Conservation (phyloP, 257 asterid genomes). For the Anisodus acutangulus region DNA sequence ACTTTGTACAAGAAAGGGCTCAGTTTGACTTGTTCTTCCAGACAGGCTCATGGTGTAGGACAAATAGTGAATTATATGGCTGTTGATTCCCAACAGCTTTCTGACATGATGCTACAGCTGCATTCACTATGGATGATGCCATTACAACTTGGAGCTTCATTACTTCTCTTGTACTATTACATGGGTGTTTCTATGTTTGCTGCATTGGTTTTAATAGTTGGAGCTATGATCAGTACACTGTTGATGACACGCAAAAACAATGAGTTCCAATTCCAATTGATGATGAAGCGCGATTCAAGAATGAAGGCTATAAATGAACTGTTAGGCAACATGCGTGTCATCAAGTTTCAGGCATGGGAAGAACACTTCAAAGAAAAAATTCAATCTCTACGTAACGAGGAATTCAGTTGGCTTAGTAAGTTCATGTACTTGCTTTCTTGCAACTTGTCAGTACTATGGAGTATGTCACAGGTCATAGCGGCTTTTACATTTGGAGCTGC, state of each 20-base stretch:
- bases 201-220: slow-evolving; percentile 45
- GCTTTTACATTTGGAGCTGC: slow-evolving; percentile 60
- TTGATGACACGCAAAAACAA: slow-evolving; percentile 43
- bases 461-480: slow-evolving; percentile 48
- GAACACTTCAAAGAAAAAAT: slow-evolving; percentile 59
- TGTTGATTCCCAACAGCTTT: slow-evolving; percentile 67
- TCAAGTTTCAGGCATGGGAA: slow-evolving; percentile 87
- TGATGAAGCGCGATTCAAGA: slow-evolving; percentile 62
- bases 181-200: slow-evolving; percentile 55
- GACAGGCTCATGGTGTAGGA: slow-evolving; percentile 78
- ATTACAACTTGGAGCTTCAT: slow-evolving; percentile 55
- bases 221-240: slow-evolving; percentile 39
- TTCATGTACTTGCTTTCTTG: slow-evolving; percentile 45
- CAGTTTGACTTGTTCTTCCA: slow-evolving; percentile 53
- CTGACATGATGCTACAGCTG: slow-evolving; percentile 62
- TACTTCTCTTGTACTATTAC: slow-evolving; percentile 52
- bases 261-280: slow-evolving; percentile 51
- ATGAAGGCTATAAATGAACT: slow-evolving; percentile 67
- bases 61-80: slow-evolving; percentile 84
- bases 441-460: slow-evolving; percentile 57
- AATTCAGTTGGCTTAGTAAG: slow-evolving; percentile 62
- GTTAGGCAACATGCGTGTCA: slow-evolving; percentile 65
- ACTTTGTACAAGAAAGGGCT: slow-evolving; percentile 68
- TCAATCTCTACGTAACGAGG: slow-evolving; percentile 46
- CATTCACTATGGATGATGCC: slow-evolving; percentile 75